Base-by-base conservation (phyloP, 495 filamentous ascomycete species). In the Bombardia bombarda region DNA sequence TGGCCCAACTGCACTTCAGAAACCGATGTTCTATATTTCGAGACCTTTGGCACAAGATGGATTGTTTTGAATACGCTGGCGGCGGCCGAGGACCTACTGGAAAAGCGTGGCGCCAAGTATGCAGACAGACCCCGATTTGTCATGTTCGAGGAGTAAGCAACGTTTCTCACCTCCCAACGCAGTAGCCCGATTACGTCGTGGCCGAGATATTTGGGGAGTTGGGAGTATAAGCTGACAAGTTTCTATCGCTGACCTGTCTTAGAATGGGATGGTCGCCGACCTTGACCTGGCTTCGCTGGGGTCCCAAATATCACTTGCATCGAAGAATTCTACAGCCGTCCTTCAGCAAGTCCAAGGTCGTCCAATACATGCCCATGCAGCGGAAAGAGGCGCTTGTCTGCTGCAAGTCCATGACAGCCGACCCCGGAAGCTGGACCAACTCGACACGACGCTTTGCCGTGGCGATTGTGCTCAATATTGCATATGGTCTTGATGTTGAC, bases 211-310 rank as follows among this genome's bases (percentile, higher is more conserved):
- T n/a, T n/a, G n/a, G n/a, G n/a, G n/a, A n/a, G n/a, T n/a, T n/a
- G n/a, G n/a, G n/a, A n/a, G n/a, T n/a, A n/a, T n/a, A n/a, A n/a
- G n/a, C n/a, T n/a, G n/a, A n/a, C n/a, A n/a, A n/a, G n/a, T n/a
- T n/a, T n/a, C 6, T 2, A 9, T 37, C 10, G 17, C 19, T 8
- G 7, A 6, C 18, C n/a, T 23, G 25, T 14, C 13, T 7, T 36
- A 62, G 64, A 43, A 69, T 69, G 66, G 66, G 66, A 46, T 69
- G 65, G 66, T 58, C 64, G 0, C 50, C 65, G 4, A 69, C 66
- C 1, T 51, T 75, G 31, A 73, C 72, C 14, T 70, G 72, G 49
- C 63, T 72, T 3, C 66, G 56, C 30, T 73, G 65, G 58, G 66
- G 67, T 0, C 63, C 67, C 0, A 62, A 64, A 18, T 72, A 68